Evolutionary conservation across 768 basidiomycete genomes (phyloP).

Genomic region (Kwoniella sp.): DNA sequence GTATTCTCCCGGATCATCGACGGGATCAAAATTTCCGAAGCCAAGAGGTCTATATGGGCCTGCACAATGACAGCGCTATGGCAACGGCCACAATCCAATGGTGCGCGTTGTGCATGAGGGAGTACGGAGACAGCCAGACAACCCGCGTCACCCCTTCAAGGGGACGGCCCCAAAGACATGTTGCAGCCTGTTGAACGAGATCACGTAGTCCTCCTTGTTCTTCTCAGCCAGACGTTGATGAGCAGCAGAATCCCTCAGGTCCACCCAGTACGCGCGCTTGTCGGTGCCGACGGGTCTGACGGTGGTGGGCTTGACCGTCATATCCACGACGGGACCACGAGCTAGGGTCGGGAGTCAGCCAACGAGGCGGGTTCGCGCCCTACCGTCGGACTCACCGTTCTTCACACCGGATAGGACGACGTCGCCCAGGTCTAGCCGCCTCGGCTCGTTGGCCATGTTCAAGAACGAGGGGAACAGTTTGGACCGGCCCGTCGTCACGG

Average conservation of each 20-base stretch:
- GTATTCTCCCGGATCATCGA: neutral
- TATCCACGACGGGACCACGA: neutral
- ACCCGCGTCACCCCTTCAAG: too few species aligned
- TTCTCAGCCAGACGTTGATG: conserved; percentile 2
- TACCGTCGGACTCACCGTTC: neutral
- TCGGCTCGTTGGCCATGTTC: too few species aligned
- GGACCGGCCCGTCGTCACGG: too few species aligned
- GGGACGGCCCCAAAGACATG: conserved; percentile 21
- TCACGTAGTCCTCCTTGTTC: conserved; percentile 12
- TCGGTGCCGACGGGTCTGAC: neutral
- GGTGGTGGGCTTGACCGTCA: neutral
- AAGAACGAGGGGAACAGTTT: too few species aligned
- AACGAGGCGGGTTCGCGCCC: neutral
- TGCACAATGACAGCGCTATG: neutral
- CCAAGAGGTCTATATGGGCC: neutral
- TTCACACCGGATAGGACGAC: too few species aligned
- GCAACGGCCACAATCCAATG: neutral
- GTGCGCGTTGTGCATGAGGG: too few species aligned
- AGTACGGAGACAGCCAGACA: too few species aligned
- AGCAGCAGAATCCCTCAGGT: conserved; percentile 15
- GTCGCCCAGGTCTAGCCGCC: too few species aligned
- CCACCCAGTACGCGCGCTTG: conserved; percentile 12
- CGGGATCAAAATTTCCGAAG: conserved; percentile 1
- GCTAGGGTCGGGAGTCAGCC: neutral
- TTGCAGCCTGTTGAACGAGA: conserved; percentile 23